These are phyloP conservation scores for Galeopsis tetrahit DNA, from an alignment of 257 asterid genomes.

Conservation along the genomic window DNA sequence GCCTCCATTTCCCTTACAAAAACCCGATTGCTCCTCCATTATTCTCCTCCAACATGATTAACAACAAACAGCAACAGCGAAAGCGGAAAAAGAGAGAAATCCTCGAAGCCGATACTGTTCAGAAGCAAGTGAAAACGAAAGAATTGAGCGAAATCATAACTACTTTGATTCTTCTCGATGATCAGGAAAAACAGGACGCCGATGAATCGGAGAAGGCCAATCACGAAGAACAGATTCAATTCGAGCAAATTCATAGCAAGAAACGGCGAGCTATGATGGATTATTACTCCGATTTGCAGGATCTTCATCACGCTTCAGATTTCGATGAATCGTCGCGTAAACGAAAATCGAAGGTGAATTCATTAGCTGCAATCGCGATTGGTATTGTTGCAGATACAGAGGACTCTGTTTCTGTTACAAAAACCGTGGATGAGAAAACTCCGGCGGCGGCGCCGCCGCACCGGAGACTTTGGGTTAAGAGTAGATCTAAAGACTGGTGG, in stretches of 20 bases:
- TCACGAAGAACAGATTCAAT: slow-evolving; percentile 52
- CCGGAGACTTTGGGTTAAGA: slow-evolving; percentile 90
- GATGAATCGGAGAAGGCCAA: slow-evolving; percentile 45
- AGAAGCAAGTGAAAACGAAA: slow-evolving; percentile 66
- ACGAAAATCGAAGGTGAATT: slow-evolving; percentile 49
- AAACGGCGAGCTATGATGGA: slow-evolving; percentile 61
- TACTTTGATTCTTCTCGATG: slow-evolving; percentile 73
- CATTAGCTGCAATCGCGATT: slow-evolving; percentile 45
- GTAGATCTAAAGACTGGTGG: slow-evolving; percentile 94
- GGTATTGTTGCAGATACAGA: slow-evolving; percentile 35
- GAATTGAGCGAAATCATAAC: slow-evolving; percentile 81
- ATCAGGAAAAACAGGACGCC: slow-evolving; percentile 67
- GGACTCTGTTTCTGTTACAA: slow-evolving; percentile 19
- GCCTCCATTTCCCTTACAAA: not conserved
- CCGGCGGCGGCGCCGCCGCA: slow-evolving; percentile 50
- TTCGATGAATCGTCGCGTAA: slow-evolving; percentile 50
- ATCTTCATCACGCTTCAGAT: slow-evolving; percentile 43
- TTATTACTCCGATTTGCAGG: slow-evolving; percentile 57
- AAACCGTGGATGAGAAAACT: slow-evolving; percentile 26
- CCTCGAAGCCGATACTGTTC: slow-evolving; percentile 23
- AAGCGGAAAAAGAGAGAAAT: slow-evolving; percentile 50
- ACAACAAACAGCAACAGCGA: slow-evolving; percentile 39
- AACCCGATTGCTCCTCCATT: slow-evolving; percentile 8
- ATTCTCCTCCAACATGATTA: slow-evolving; percentile 49
- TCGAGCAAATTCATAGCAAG: slow-evolving; percentile 55